Percentiles rank a stretch among this genome's conserved stretches.
Conservation (phyloP, 2,329 filamentous ascomycete species). For the Berkeleyomyces rouxiae region DNA sequence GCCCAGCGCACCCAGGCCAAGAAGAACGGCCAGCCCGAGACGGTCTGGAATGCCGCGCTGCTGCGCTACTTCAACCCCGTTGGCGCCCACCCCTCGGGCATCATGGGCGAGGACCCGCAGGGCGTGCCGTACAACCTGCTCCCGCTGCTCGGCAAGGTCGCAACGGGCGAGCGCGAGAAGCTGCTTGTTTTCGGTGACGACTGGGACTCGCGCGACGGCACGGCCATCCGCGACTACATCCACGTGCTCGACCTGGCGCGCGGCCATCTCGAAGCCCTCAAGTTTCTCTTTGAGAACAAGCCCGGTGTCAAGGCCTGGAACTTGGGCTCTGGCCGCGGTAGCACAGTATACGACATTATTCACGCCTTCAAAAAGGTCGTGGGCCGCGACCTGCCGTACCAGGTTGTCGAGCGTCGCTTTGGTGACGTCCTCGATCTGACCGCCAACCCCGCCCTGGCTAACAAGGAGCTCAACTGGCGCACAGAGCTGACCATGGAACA, state of each 20-base stretch:
- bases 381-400: slow-evolving; percentile 69
- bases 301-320: slow-evolving; percentile 95
- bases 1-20: slow-evolving; percentile 68
- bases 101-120: slow-evolving; percentile 97
- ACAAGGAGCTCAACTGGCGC: slow-evolving; percentile 82
- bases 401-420: slow-evolving; percentile 64
- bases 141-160: slow-evolving; percentile 85
- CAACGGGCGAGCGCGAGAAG: slow-evolving; percentile 87
- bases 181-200: slow-evolving; percentile 89
- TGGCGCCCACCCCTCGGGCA: slow-evolving; percentile 80
- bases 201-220: slow-evolving; percentile 79
- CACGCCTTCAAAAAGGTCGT: slow-evolving; percentile 81
- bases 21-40: slow-evolving; percentile 60
- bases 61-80: slow-evolving; percentile 97
- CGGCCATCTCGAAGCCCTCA: slow-evolving; percentile 76
- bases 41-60: slow-evolving; percentile 84
- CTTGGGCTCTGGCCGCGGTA: slow-evolving; percentile 81
- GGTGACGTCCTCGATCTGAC: slow-evolving; percentile 93
- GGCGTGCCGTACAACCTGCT: slow-evolving; percentile 93
- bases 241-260: slow-evolving; percentile 80
- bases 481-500: slow-evolving; percentile 80
- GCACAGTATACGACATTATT: slow-evolving; percentile 95
- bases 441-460: slow-evolving; percentile 74
- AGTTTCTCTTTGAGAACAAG: slow-evolving; percentile 68
- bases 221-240: slow-evolving; percentile 94